phyloP scores from a whole-genome alignment of 164 flowering plant species.

The Nymphaea colorata region DNA sequence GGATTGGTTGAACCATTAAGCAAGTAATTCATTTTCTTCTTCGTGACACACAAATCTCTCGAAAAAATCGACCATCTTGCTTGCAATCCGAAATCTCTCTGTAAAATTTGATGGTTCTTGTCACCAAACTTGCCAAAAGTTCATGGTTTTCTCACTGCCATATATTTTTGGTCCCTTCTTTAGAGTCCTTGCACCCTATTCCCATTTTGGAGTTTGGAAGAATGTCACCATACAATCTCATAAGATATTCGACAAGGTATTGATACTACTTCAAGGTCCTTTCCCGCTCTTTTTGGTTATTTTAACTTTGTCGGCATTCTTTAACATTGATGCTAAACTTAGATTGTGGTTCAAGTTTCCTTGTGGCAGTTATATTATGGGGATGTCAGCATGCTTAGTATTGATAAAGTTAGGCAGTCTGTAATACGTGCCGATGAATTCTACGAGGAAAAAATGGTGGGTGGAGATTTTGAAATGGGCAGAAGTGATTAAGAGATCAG shows the following conservation, averaged over 20 bases:
- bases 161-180: too few species aligned
- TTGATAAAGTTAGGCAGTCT: conserved; percentile 10
- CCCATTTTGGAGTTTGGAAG: not conserved
- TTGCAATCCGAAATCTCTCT: too few species aligned
- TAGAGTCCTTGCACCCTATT: not conserved
- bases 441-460: conserved; percentile 7
- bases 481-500: not conserved
- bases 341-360: not conserved
- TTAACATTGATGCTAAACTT: not conserved
- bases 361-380: conserved; percentile 14
- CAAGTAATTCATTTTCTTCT: not conserved
- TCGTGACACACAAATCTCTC: not conserved
- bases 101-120: too few species aligned
- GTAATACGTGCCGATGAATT: conserved; percentile 9
- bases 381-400: conserved; percentile 10
- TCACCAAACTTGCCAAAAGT: not conserved
- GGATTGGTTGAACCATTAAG: too few species aligned
- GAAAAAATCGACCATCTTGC: not conserved
- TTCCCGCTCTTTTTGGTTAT: not conserved
- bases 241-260: not conserved
- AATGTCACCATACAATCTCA: not conserved
- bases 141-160: not conserved
- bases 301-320: not conserved
- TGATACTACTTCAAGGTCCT: not conserved
- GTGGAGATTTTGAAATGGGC: conserved; percentile 2